phyloP scores from a whole-genome alignment of 2,329 filamentous ascomycete species.

The Verticillium klebahnii region DNA sequence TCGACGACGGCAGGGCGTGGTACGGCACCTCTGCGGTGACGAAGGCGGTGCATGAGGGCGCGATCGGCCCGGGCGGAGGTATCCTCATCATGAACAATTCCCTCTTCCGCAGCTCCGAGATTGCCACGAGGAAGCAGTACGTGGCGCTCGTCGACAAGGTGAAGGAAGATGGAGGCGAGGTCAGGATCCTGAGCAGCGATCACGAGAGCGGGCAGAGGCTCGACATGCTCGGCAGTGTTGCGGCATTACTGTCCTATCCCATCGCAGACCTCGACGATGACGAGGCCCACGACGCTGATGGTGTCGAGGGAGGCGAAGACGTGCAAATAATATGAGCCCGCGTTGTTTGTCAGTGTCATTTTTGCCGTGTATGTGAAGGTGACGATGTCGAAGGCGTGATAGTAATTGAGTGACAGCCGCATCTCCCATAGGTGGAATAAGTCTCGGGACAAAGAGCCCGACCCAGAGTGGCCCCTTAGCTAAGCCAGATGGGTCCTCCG shows the following conservation, averaged over 20 bases:
- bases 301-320: conserved; percentile 1
- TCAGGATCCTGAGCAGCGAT: conserved; percentile 82
- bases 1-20: conserved; percentile 84
- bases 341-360: not conserved
- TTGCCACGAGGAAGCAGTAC: conserved; percentile 72
- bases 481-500: not conserved
- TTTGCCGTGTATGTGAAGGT: not conserved
- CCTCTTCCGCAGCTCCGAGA: conserved; percentile 78
- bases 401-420: not conserved
- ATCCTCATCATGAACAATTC: conserved; percentile 82
- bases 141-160: conserved; percentile 85
- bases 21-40: conserved; percentile 84
- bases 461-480: not conserved
- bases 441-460: not conserved
- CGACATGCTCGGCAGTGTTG: conserved; percentile 80
- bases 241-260: conserved; percentile 86
- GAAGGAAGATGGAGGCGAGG: conserved; percentile 80
- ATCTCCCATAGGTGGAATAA: not conserved
- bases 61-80: conserved; percentile 81
- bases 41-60: conserved; percentile 78
- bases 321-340: not conserved
- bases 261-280: conserved; percentile 76
- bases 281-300: conserved; percentile 37
- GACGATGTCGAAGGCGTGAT: not conserved
- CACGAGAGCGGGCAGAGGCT: conserved; percentile 89